Base-by-base conservation (phyloP, 2,329 filamentous ascomycete species). In the Diplodia intermedia region DNA sequence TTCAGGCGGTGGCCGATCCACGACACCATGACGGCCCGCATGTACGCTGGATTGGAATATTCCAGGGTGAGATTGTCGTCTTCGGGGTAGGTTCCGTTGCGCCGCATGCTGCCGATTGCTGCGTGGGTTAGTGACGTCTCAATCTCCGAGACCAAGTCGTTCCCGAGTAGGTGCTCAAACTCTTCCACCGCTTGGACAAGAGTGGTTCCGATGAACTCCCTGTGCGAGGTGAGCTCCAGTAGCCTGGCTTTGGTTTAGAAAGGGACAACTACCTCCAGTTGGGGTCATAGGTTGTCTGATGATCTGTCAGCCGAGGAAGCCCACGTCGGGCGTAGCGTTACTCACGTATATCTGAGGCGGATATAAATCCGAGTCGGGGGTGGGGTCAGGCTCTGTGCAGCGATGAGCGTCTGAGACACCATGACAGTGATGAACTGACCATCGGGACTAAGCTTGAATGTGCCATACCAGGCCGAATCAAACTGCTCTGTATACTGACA, bases 31-130 rank as follows among this genome's bases (percentile, higher is more conserved):
- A 79, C 75, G 2, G 77, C 76, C 3, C 81, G 76, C 80, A 82
- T 82, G 38, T 82, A 73, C 1, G 53, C 72, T 1, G 82, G 82
- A 69, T 84, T 84, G 0, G 78, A 78, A 71, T 82, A 82, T 0
- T 73, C 79, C 0, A 80, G 69, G 8, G 76, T 78, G 5, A 80
- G 71, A 69, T 82, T 82, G 69, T 83, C 81, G 8, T 69, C 77
- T 15, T 74, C 70, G 0, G 79, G 80, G 49, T 72, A 80, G 1
- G 77, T 77, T 2, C 80, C 79, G 61, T 82, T 81, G 33, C 80
- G 77, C 5, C 79, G 75, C 77, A 81, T 81, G 15, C 74, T 76
- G 4, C 79, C 79, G 15, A 81, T 71, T 4, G 79, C 80, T 3
- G 78, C 77, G 20, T 73, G 73, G 18, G 78, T 78, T 0, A 82